Evolutionary conservation across 164 flowering plant species (phyloP), one percentile per base, ranked within the genome.

Genomic region (Magnolia kwangsiensis): DNA sequence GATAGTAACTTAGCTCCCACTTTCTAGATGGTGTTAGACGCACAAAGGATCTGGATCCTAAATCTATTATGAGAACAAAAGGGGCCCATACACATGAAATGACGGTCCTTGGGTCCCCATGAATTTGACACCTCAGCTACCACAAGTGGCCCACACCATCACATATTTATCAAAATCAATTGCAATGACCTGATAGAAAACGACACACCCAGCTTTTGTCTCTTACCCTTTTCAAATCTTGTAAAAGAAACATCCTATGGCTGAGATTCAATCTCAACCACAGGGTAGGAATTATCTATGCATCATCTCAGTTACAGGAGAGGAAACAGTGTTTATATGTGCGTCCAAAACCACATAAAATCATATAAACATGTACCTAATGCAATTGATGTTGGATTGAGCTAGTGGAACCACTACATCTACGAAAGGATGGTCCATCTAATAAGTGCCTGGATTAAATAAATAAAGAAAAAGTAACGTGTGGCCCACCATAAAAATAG

Each of bases 101-200:
- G 49, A 14, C 70, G 49, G 1, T 24, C 50, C 78, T 45, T 63
- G 71, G 80, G 72, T 49, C 72, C 18, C 72, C 55, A n/a, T 50
- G 59, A 50, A 70, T n/a, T 70, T 49, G 72, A 70, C 72, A 70
- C 59, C n/a, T 45, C 58, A 70, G 9, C 72, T 49, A 20, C 72
- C 58, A 70, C 72, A 3, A 20, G 18, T 45, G 24, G 55, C 72
- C 27, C 72, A 69, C 71, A n/a, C 58, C 49, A 8, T 70, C 58
- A 70, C 72, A 8, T 24, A 70, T 50, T 70, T 70, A 70, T 64
- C 67, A 64, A 64, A 23, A 8, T 64, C 67, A 64, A 64, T 21
- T 64, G 20, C 27, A 64, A 64, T 21, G 27, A 64, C 67, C 27
- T 64, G 67, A 64, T 18, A 21, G 67, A 64, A 64, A 64, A 64